Evolutionary conservation across 805 yeast genomes (phyloP).

Genomic region (Schwanniomyces sp.): DNA sequence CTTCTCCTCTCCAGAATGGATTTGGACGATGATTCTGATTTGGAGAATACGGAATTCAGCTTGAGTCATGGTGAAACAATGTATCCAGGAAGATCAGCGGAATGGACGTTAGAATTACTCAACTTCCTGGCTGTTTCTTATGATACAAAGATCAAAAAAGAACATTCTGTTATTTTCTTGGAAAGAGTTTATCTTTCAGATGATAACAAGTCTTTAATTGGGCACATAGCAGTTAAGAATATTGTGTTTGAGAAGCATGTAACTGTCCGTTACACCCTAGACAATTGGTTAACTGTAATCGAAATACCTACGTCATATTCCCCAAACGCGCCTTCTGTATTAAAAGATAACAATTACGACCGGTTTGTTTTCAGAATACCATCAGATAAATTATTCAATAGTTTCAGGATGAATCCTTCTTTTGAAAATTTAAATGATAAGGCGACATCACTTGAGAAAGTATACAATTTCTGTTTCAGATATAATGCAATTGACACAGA

Average conservation of each 20-base stretch:
- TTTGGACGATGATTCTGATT: constrained; percentile 18
- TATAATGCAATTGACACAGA: constrained; percentile 51
- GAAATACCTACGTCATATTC: constrained; percentile 66
- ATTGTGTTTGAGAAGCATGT: constrained; percentile 67
- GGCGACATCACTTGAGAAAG: constrained; percentile 14
- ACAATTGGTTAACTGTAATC: constrained; percentile 73
- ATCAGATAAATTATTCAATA: constrained; percentile 41
- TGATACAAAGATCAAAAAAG: constrained; percentile 40
- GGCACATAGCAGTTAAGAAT: constrained; percentile 79
- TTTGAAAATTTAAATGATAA: constrained; percentile 5
- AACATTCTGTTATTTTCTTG: constrained; percentile 50
- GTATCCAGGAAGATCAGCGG: constrained; percentile 21
- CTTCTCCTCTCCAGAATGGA: not conserved
- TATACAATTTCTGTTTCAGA: constrained; percentile 54
- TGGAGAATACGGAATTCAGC: constrained; percentile 9
- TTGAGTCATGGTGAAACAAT: constrained; percentile 9
- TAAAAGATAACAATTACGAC: constrained; percentile 58
- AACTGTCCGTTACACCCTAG: constrained; percentile 70
- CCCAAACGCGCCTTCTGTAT: constrained; percentile 51
- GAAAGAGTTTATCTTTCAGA: constrained; percentile 62
- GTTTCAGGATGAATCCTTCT: constrained; percentile 15
- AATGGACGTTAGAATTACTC: constrained; percentile 46
- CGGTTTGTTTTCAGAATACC: constrained; percentile 68
- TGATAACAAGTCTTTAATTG: constrained; percentile 60
- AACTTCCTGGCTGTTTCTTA: constrained; percentile 48